Conservation (phyloP, 345 rosid genomes). For the Acer campestre region DNA sequence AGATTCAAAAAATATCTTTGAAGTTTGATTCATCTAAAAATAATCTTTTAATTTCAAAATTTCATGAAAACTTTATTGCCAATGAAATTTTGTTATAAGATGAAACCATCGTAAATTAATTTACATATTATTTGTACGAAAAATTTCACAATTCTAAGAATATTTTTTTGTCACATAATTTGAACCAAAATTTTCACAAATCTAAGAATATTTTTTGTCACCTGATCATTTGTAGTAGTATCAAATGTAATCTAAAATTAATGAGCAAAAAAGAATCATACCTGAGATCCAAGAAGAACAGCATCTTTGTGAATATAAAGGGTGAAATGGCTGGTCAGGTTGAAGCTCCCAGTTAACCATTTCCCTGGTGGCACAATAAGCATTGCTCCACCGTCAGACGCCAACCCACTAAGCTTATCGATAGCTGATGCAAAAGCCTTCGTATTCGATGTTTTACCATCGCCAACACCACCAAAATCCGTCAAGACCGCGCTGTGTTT, state of each 20-base stretch:
- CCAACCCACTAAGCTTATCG: slow-evolving; percentile 44
- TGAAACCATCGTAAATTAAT: no score
- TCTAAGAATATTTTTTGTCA: no score
- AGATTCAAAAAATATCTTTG: background rate
- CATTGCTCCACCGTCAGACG: slow-evolving; percentile 66
- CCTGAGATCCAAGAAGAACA: slow-evolving; percentile 73
- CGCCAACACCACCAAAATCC: slow-evolving; percentile 78
- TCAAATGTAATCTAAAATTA: no score
- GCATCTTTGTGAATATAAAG: slow-evolving; percentile 71
- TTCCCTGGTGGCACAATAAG: slow-evolving; percentile 80
- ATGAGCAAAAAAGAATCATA: slow-evolving; percentile 10
- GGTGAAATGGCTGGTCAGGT: slow-evolving; percentile 83
- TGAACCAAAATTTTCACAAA: no score
- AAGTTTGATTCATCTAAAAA: background rate
- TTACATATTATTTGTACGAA: no score
- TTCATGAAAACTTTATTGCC: no score
- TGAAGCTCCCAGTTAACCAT: slow-evolving; percentile 88
- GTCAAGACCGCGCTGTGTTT: slow-evolving; percentile 62
- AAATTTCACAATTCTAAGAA: no score
- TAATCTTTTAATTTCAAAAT: background rate
- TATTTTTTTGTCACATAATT: no score
- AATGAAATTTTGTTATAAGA: no score
- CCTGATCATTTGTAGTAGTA: no score
- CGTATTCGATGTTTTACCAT: slow-evolving; percentile 75
- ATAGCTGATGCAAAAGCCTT: slow-evolving; percentile 57